Evolutionary conservation across 176 grass and related monocot species (phyloP).

Genomic region (Oryza meridionalis): DNA sequence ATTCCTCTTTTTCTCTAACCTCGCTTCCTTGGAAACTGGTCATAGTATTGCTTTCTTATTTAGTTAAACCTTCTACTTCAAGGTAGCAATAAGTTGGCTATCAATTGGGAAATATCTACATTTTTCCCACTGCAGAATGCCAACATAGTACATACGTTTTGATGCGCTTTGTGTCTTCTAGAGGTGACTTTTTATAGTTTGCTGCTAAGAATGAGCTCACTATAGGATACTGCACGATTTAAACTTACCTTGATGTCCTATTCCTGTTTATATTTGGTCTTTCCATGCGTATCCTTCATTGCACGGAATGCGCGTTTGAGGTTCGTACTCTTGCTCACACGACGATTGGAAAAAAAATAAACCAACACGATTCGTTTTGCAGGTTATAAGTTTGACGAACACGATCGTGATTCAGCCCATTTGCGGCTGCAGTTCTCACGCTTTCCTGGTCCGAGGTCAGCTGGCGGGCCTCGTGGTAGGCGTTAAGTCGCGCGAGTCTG

Average conservation of each 20-base stretch:
- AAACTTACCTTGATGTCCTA: background rate
- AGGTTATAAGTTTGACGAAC: conserved; percentile 99
- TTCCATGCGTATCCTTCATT: conserved; percentile 31
- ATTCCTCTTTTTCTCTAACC: conserved; percentile 7
- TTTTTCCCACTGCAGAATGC: background rate
- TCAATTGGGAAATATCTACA: background rate
- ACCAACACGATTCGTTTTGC: conserved; percentile 89
- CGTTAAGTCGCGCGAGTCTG: conserved; percentile 69
- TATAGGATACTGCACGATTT: conserved; percentile 22
- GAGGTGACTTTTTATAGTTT: background rate
- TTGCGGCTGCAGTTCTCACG: conserved; percentile 98
- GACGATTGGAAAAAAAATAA: conserved; percentile 52
- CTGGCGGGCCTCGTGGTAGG: conserved; percentile 85
- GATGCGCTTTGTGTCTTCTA: background rate
- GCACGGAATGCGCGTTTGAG: conserved; percentile 23
- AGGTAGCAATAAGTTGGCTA: background rate
- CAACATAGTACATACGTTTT: background rate
- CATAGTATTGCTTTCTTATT: background rate
- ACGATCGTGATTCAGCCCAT: conserved; percentile 94
- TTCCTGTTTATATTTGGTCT: background rate
- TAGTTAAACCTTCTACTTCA: background rate
- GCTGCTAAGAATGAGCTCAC: background rate
- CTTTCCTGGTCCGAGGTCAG: conserved; percentile 94
- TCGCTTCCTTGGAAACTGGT: conserved; percentile 17
- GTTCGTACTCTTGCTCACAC: conserved; percentile 50